Conservation (phyloP, 441 rosid genomes). For the Pelargonium hybrid region DNA sequence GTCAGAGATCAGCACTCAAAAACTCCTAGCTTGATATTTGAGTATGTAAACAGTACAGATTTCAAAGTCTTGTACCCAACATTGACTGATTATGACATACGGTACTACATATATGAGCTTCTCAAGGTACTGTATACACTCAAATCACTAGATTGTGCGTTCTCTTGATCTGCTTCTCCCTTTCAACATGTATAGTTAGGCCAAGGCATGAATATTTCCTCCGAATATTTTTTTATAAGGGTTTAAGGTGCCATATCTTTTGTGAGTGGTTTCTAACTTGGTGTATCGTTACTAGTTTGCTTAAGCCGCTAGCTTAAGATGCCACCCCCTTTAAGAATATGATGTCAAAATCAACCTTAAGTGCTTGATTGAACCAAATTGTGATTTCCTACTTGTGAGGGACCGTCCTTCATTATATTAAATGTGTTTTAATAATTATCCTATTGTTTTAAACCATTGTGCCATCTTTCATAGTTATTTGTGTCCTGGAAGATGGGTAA, state of each 20-base stretch:
- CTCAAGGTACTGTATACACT: slow-evolving; percentile 50
- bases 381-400: not conserved
- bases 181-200: not conserved
- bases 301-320: not conserved
- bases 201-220: too few species aligned
- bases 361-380: not conserved
- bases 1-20: slow-evolving; percentile 92
- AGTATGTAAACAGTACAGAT: slow-evolving; percentile 85
- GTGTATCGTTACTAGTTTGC: not conserved
- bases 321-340: slow-evolving; percentile 3
- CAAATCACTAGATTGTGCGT: not conserved
- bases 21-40: slow-evolving; percentile 92
- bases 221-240: not conserved
- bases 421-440: not conserved
- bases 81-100: slow-evolving; percentile 86
- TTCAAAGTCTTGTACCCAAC: slow-evolving; percentile 91
- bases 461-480: not conserved
- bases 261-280: not conserved
- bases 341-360: not conserved
- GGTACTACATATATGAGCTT: slow-evolving; percentile 89
- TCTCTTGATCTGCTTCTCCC: not conserved
- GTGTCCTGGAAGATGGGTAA: not conserved
- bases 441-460: not conserved
- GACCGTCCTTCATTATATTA: not conserved
- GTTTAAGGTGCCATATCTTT: not conserved